phyloP scores from a whole-genome alignment of 768 basidiomycete genomes.

The Pleurotus sapidus region DNA sequence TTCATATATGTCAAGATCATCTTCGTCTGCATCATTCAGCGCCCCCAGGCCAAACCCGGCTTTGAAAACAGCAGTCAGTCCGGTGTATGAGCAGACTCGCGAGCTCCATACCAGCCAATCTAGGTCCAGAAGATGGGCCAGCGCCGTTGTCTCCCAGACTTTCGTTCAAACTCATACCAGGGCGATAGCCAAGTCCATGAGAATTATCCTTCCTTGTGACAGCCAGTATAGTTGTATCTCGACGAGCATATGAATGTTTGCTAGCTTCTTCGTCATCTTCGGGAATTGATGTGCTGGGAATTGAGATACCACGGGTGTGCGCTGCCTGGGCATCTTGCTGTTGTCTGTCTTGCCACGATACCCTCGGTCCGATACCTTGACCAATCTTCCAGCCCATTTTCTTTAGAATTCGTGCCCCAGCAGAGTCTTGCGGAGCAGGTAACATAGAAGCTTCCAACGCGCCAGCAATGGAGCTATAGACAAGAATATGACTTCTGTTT shows the following conservation, averaged over 20 bases:
- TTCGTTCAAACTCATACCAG: conserved; percentile 60
- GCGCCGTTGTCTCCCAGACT: conserved; percentile 40
- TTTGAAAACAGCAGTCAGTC: conserved; percentile 20
- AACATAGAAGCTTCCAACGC: conserved; percentile 66
- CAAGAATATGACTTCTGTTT: background rate
- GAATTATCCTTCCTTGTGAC: conserved; percentile 71
- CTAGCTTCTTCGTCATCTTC: conserved; percentile 78
- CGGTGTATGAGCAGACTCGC: background rate
- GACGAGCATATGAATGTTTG: conserved; percentile 84
- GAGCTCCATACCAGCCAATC: conserved; percentile 45
- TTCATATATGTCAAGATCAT: conserved; percentile 86
- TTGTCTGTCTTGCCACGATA: conserved; percentile 73
- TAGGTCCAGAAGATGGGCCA: conserved; percentile 40
- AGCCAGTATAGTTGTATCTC: conserved; percentile 66
- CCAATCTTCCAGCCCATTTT: conserved; percentile 96
- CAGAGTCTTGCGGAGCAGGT: conserved; percentile 73
- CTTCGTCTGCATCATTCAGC: conserved; percentile 91
- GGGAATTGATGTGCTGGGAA: conserved; percentile 32
- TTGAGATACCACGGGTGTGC: conserved; percentile 23
- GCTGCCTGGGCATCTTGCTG: conserved; percentile 61
- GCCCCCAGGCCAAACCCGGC: conserved; percentile 90
- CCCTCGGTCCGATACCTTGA: conserved; percentile 89
- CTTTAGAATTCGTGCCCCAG: conserved; percentile 81
- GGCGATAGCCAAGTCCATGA: conserved; percentile 82
- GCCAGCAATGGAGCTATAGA: conserved; percentile 54